Base-by-base conservation (phyloP, 2,329 filamentous ascomycete species). In the Xylariaceae sp. region DNA sequence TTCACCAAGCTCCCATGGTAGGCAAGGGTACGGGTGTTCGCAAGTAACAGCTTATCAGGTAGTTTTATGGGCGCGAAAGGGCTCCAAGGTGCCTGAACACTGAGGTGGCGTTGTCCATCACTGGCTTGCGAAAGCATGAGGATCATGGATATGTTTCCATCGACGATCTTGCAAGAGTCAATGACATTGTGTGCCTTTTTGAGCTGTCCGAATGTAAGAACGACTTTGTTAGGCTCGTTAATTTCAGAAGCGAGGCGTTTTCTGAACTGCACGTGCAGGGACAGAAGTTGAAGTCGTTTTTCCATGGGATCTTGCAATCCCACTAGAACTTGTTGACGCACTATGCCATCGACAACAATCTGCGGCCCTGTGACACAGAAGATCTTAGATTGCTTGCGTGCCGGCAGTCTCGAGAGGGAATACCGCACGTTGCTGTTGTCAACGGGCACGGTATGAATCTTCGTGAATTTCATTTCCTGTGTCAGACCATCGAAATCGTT, bases 11-110 rank as follows among this genome's bases (percentile, higher is more conserved):
- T 79, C 15, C 80, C 79, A 52, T 77, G 74, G 62, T 82, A 83
- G 56, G 84, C 83, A 44, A 89, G 75, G 59, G 79, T 82, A 66
- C 83, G 80, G 30, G 81, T 77, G 63, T 88, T 84, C 58, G 86
- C 80, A 18, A 85, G 72, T 60, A 80, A 79, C 17, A 91, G 75
- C 34, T 70, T 72, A 6, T 79, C 66, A 1, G 88, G 86, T 1
- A 91, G 73, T 0, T 80, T 76, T n/a, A 92, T 75, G 49, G 84
- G 85, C n/a, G 86, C 84, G 10, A 88, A 78, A 55, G 82, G 81
- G 59, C 87, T 86, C 89, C 89, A 92, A 0, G 88, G 88, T 4
- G 88, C 88, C 72, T 92, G 88, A 8, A 90, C 76, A 64, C 86
- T 89, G 13, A 93, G 73, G 67, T 88, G 84, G 51, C 84, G 82